Base-by-base conservation (phyloP, 768 basidiomycete species). In the Leccinum truebloodii region DNA sequence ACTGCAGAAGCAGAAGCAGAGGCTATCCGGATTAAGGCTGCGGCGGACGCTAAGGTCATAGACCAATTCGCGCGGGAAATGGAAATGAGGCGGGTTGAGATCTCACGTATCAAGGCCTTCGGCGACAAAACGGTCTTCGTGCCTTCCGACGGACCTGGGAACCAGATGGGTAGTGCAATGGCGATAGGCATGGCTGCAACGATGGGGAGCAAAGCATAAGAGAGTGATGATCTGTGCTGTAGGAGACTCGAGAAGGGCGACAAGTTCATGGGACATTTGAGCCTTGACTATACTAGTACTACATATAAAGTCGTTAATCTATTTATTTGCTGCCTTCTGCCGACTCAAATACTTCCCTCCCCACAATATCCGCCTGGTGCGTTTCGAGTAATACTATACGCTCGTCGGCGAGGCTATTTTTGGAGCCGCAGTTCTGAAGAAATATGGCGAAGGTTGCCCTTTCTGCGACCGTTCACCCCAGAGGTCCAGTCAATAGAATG, bases 1-100 rank as follows among this genome's bases (percentile, higher is more conserved):
- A 82, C 83, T 6, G 89, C 89, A 1, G 82, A 88, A 63, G 92
- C 92, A 1, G 89, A 92, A 12, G 87, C 90, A 1, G 81, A 81
- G 62, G 87, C 90, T 0, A 77, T 85, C 51, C 82, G 83, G 41
- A 82, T 85, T 66, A 89, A 84, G 67, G 85, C 88, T 0, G 62
- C 75, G 3, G 89, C 90, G 1, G 89, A 91, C 63, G 76, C 79
- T 4, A 74, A 79, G 35, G 86, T 92, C 18, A 63, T 75, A 20
- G 87, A 92, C 65, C 75, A 65, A 54, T 92, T 88, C 67, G 90
- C 91, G 1, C 81, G 86, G 48, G 89, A 92, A 74, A 92, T 92
- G 90, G 83, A 84, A 70, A 66, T 89, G 55, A 77, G 86, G 39
- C 79, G 90, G 46, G 76, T 86, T 59, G 91, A 93, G 59, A 80